Evolutionary conservation across 495 filamentous ascomycete species (phyloP).

Genomic region (Oleoguttula mirabilis): DNA sequence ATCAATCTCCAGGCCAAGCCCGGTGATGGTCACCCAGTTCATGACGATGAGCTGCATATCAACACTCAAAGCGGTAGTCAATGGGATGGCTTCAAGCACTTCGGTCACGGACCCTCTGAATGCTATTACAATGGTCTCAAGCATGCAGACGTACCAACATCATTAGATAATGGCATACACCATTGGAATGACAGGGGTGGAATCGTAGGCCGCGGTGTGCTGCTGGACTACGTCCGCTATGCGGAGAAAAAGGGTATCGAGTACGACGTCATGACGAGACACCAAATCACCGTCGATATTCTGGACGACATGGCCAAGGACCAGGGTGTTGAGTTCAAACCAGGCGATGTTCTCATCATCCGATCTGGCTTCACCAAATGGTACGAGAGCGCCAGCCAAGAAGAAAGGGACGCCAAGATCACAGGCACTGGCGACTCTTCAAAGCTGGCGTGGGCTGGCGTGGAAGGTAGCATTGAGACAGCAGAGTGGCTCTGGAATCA

Average conservation of each 20-base stretch:
- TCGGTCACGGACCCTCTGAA: conserved; percentile 3
- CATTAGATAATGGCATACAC: conserved; percentile 32
- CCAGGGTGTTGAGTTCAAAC: conserved; percentile 45
- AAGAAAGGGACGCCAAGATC: conserved; percentile 26
- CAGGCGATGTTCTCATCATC: conserved; percentile 56
- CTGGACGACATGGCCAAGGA: conserved; percentile 47
- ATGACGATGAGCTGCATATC: conserved; percentile 15
- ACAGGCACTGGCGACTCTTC: too few relatives aligned
- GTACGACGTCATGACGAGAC: conserved; percentile 45
- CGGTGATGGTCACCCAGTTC: conserved; percentile 19
- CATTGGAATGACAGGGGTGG: conserved; percentile 39
- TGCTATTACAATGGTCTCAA: conserved; percentile 15
- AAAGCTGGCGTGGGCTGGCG: conserved; percentile 6
- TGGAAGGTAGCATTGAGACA: conserved; percentile 26
- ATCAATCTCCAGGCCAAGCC: conserved; percentile 23
- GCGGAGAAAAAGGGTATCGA: conserved; percentile 36
- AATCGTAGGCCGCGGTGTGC: conserved; percentile 44
- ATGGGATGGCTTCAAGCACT: conserved; percentile 25
- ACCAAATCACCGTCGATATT: conserved; percentile 48
- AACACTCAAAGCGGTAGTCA: conserved; percentile 26
- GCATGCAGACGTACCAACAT: conserved; percentile 6
- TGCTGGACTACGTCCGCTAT: conserved; percentile 45
- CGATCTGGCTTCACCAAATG: conserved; percentile 57
- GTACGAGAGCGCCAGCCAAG: conserved; percentile 38
- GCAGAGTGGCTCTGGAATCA: conserved; percentile 54